Evolutionary conservation across 441 rosid species (phyloP), one percentile per base, ranked within the genome.

Genomic region (Populus trichocarpa): DNA sequence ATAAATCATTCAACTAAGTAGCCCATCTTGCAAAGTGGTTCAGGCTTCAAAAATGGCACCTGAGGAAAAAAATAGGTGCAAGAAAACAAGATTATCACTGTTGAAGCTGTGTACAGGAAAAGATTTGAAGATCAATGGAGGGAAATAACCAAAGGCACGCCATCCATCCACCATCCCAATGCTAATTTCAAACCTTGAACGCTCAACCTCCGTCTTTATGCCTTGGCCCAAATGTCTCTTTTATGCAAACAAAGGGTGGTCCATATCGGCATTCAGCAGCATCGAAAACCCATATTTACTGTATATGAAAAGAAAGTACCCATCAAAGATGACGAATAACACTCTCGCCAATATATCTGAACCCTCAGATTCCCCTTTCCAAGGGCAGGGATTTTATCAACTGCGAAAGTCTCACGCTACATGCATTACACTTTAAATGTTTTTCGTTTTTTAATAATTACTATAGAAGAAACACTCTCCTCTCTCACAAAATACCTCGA

Each of bases 321-420:
- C 53, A 36, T 33, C 76, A 61, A 38, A 67, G 77, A 79, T 76
- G 83, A 72, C 70, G 72, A n/a, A 57, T 61, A 42, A 67, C 69
- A 1, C 46, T 61, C 35, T 46, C 64, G 36, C 36, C 67, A 61
- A 30, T 5, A 10, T 14, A 61, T 71, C 36, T 32, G 40, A 10
- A 70, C 72, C 79, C 75, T 70, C 33, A 2, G 72, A 80, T 75
- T 65, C 68, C 22, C 6, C 5, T 57, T 32, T 20, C 20, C 8
- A 25, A 68, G 30, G 26, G 76, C 46, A 42, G 23, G 32, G 81
- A 78, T 70, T 36, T 14, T 13, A 50, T 13, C 2, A 73, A 73
- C 66, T 64, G 79, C 79, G 70, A 76, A 25, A 32, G 28, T 76
- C 40, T 66, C 40, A 78, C 81, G 81, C 80, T 72, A 68, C 42